Conservation (phyloP, 2,329 filamentous ascomycete genomes). For the Cryphonectria japonica region DNA sequence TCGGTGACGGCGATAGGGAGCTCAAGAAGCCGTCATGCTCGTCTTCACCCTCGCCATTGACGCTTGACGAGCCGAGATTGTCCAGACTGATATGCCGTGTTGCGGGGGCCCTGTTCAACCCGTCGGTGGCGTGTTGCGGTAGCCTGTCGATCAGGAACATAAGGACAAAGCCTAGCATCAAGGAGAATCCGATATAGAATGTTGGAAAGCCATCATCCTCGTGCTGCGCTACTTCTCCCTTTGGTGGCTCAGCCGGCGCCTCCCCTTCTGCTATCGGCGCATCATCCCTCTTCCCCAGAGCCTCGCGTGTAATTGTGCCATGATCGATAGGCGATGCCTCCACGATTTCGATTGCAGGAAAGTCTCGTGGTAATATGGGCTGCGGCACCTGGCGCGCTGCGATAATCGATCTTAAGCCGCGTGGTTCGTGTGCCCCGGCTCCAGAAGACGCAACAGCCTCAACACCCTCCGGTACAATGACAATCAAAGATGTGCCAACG, state of each 20-base stretch:
- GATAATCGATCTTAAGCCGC: conserved; percentile 35
- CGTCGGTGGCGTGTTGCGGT: conserved; percentile 71
- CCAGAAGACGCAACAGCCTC: conserved; percentile 77
- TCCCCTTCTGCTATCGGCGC: conserved; percentile 34
- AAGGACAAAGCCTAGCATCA: conserved; percentile 86
- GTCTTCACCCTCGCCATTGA: conserved; percentile 51
- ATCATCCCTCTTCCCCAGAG: conserved; percentile 35
- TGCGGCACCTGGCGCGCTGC: conserved; percentile 6
- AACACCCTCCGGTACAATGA: conserved; percentile 96
- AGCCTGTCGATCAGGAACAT: conserved; percentile 96
- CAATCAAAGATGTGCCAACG: conserved; percentile 91
- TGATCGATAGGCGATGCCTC: conserved; percentile 15
- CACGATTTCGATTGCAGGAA: conserved; percentile 5
- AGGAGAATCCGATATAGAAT: conserved; percentile 82
- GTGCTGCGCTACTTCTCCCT: conserved; percentile 34
- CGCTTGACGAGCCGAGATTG: conserved; percentile 59
- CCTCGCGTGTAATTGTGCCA: conserved; percentile 18
- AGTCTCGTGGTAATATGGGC: conserved; percentile 14
- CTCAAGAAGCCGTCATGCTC: conserved; percentile 63
- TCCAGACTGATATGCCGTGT: conserved; percentile 88
- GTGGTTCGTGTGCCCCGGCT: conserved; percentile 43
- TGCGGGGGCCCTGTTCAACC: conserved; percentile 65
- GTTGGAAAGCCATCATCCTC: conserved; percentile 59
- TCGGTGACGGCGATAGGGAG: conserved; percentile 60
- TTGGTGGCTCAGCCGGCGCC: conserved; percentile 28